Base-by-base conservation (phyloP, 2,329 filamentous ascomycete genomes). In the Thielaviopsis ethacetica region DNA sequence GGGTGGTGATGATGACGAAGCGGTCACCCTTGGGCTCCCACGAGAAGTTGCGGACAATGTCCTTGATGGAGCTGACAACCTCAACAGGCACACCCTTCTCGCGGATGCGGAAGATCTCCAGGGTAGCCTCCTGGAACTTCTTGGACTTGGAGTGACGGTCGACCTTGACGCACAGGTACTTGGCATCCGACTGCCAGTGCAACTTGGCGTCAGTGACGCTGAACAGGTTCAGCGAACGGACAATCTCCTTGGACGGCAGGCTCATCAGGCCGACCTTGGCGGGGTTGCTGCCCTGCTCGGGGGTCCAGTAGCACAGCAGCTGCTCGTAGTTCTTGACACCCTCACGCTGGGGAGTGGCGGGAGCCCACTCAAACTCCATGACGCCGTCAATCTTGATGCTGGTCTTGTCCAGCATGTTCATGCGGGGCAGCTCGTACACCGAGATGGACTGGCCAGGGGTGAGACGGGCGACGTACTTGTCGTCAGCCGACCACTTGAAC, bases 41-140 rank as follows among this genome's bases (percentile, higher is more conserved):
- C 10, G 93, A 90, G 69, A 98, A 98, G 78, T 98, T 98, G 75
- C 98, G 95, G 66, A 98, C 93, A 0, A 91, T 95, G 68, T 97
- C 93, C 75, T 97, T 97, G 74, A 98, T 87, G 58, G 86, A 90
- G 72, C 98, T 93, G 56, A 98, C 90, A 59, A 97, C 93, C 72
- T 98, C 93, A 58, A 98, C 91, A 0, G 93, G 93, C 1, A 98
- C 93, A 65, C 93, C 91, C 81, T 98, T 98, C 73, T 98, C 93
- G 70, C 83, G 85, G 66, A 98, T 82, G 62, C 93, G 88, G 85
- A 98, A 98, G 69, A 98, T 97, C 72, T 98, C 93, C 41, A 98
- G 82, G 65, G 95, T 97, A 34, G 93, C 98, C 62, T 91, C 91
- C 67, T 95, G 82, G 2, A 90, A 95, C 75, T 97, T 98, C 80